Evolutionary conservation across 352 stramenopile genomes (phyloP).

Genomic region (Globisporangium barbulae): DNA sequence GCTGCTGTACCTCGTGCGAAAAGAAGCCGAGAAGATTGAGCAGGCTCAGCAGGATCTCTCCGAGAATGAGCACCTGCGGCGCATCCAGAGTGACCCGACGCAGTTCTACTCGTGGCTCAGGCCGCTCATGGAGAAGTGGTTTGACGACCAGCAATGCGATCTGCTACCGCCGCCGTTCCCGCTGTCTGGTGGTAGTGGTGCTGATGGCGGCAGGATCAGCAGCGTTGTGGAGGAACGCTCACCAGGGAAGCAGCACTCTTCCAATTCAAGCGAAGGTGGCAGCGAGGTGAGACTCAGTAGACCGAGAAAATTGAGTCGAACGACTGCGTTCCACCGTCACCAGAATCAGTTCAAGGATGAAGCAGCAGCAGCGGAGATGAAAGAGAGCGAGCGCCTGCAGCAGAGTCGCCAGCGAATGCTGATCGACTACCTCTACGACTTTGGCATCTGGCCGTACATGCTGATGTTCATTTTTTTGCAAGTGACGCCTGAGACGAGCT

Average conservation of each 20-base stretch:
- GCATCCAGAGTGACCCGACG: conserved; percentile 66
- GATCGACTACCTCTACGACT: conserved; percentile 67
- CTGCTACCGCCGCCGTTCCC: conserved; percentile 31
- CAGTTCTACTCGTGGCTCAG: conserved; percentile 74
- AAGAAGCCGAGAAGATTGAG: conserved; percentile 80
- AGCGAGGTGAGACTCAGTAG: conserved; percentile 1
- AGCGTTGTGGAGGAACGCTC: background rate
- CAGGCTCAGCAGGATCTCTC: conserved; percentile 42
- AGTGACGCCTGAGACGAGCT: conserved; percentile 29
- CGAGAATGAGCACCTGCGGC: conserved; percentile 50
- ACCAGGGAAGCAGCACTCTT: background rate
- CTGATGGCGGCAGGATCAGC: background rate
- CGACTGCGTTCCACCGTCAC: conserved; percentile 11
- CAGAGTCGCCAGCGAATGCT: conserved; percentile 18
- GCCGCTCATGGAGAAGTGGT: conserved; percentile 65
- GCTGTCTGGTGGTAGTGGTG: conserved; percentile 8
- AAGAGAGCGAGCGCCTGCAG: conserved; percentile 5
- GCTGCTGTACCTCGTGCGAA: conserved; percentile 68
- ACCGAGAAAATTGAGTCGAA: conserved; percentile 6
- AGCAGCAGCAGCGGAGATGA: background rate
- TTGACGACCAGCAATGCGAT: conserved; percentile 40
- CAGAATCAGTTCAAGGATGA: background rate
- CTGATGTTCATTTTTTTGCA: conserved; percentile 53
- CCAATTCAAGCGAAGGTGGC: background rate
- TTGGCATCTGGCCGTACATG: conserved; percentile 73